Evolutionary conservation across 2,329 filamentous ascomycete species (phyloP).

Genomic region (Cyphellophora europaea): DNA sequence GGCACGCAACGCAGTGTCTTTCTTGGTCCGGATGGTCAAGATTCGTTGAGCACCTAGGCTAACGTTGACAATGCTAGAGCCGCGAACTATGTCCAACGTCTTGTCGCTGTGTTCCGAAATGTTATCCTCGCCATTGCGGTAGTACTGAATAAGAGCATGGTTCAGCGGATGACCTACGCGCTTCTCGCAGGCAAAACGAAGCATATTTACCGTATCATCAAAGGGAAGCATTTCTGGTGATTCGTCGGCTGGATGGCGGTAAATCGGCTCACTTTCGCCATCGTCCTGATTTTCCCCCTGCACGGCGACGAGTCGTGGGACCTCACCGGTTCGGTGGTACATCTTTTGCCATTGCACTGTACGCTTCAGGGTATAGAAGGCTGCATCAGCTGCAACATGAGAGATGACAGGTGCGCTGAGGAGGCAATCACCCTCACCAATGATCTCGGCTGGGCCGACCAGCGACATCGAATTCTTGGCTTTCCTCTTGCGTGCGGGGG

Average conservation of each 20-base stretch:
- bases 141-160: constrained; percentile 86
- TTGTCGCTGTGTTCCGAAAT: constrained; percentile 98
- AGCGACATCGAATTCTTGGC: not conserved
- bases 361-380: constrained; percentile 13
- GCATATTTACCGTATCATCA: constrained; percentile 58
- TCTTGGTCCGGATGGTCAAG: constrained; percentile 83
- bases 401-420: constrained; percentile 64
- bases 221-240: constrained; percentile 70
- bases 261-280: constrained; percentile 69
- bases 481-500: constrained; percentile 1
- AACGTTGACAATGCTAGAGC: constrained; percentile 81
- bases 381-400: constrained; percentile 49
- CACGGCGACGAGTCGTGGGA: constrained; percentile 82
- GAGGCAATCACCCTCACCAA: constrained; percentile 74
- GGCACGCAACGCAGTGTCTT: constrained; percentile 30
- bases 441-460: constrained; percentile 37
- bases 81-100: constrained; percentile 76
- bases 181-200: constrained; percentile 61
- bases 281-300: constrained; percentile 64
- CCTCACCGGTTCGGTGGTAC: constrained; percentile 84
- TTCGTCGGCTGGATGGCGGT: constrained; percentile 87
- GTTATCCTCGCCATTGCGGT: constrained; percentile 79
- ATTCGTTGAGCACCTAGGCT: constrained; percentile 85
- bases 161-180: constrained; percentile 73
- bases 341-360: constrained; percentile 87